Conservation (phyloP, 495 filamentous ascomycete species). For the Recurvomyces mirabilis region DNA sequence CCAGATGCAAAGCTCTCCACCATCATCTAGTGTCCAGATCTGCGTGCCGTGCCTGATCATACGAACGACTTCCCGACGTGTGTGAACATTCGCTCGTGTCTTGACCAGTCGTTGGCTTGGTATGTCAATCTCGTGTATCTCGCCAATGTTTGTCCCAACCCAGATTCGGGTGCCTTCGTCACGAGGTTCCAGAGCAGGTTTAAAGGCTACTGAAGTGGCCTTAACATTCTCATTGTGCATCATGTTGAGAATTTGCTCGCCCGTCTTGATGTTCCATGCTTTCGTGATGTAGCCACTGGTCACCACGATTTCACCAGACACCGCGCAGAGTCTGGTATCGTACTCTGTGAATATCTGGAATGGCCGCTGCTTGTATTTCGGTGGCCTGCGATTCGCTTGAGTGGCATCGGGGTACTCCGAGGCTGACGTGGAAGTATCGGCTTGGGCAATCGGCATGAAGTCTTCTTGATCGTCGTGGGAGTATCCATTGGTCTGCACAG, state of each 20-base stretch:
- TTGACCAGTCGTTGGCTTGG: conserved; percentile 51
- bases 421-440: conserved; percentile 11
- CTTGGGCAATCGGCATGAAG: not conserved
- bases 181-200: conserved; percentile 58
- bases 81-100: conserved; percentile 59
- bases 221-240: conserved; percentile 69
- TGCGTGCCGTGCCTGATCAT: conserved; percentile 79
- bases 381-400: conserved; percentile 71
- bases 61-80: conserved; percentile 69
- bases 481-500: too few species aligned
- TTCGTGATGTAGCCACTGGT: conserved; percentile 74
- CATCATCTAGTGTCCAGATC: conserved; percentile 90
- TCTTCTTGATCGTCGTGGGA: conserved; percentile 16
- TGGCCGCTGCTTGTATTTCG: conserved; percentile 55
- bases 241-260: conserved; percentile 68
- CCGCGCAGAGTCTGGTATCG: conserved; percentile 73
- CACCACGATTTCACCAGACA: conserved; percentile 78
- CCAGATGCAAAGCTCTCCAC: conserved; percentile 82
- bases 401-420: conserved; percentile 76
- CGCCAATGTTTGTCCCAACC: conserved; percentile 79
- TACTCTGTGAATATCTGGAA: conserved; percentile 70
- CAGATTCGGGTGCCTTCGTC: conserved; percentile 79
- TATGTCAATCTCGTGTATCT: conserved; percentile 81
- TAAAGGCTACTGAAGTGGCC: conserved; percentile 72
- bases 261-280: conserved; percentile 75